Percentiles rank a stretch among this genome's conserved stretches.
phyloP scores from a whole-genome alignment of 306 rosid species.

The Casuarina glauca region DNA sequence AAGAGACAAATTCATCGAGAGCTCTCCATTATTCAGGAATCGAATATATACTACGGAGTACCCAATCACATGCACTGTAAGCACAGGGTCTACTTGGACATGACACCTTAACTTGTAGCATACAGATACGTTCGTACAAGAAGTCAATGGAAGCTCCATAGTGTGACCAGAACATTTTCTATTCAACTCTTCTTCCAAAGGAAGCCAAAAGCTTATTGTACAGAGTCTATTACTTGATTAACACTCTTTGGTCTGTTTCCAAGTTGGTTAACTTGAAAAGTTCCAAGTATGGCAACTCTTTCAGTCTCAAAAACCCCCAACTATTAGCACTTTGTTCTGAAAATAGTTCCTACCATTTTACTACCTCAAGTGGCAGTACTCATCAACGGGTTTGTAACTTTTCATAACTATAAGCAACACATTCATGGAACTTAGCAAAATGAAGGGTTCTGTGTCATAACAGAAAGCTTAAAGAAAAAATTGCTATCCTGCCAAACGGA shows the following conservation, averaged over 20 bases:
- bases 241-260: no score
- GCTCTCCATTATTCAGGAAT: not conserved
- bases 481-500: not conserved
- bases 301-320: not conserved
- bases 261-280: not conserved
- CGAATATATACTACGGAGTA: not conserved
- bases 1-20: not conserved
- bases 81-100: not conserved
- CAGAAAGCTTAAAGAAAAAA: not conserved
- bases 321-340: not conserved
- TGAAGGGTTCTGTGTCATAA: not conserved
- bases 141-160: not conserved
- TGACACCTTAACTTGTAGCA: not conserved
- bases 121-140: not conserved
- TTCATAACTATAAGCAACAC: not conserved
- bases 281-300: not conserved
- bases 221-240: not conserved
- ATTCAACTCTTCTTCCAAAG: no score
- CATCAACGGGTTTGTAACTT: not conserved
- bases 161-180: not conserved
- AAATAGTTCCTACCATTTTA: not conserved
- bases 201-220: not conserved
- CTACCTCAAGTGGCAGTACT: not conserved
- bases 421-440: not conserved
- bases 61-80: not conserved